Conservation (phyloP, 2,329 filamentous ascomycete species). For the Aspergillus luchuensis region DNA sequence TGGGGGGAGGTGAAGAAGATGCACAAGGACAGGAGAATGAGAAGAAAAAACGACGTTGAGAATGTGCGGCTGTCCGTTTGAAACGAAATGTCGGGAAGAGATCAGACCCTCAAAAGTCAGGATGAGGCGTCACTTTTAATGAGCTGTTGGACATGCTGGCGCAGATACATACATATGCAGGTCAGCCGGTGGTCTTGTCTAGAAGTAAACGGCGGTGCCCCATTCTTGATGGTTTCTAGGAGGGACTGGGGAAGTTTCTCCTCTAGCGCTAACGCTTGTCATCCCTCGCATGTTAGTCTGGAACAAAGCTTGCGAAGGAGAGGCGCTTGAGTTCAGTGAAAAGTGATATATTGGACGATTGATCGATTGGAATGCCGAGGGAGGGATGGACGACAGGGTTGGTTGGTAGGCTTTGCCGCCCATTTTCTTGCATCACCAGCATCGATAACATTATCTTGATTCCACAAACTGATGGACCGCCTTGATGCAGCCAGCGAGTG, state of each 20-base stretch:
- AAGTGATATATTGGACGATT: constrained; percentile 4
- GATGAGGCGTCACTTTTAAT: constrained; percentile 32
- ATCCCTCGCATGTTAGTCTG: constrained; percentile 23
- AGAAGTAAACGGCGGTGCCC: constrained; percentile 21
- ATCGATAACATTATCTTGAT: not conserved
- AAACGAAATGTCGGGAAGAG: constrained; percentile 12
- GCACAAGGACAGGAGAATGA: not conserved
- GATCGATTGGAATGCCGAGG: not conserved
- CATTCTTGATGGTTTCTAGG: constrained; percentile 29
- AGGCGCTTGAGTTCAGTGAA: constrained; percentile 3
- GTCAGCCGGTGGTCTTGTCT: constrained; percentile 14
- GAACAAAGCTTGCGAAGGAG: constrained; percentile 10
- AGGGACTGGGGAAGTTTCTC: constrained; percentile 17
- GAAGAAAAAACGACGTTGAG: constrained; percentile 2
- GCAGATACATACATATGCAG: constrained; percentile 22
- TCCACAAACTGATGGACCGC: not conserved
- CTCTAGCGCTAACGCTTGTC: constrained; percentile 11
- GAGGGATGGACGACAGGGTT: constrained; percentile 9
- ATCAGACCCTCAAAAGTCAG: constrained; percentile 12
- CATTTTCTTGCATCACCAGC: constrained; percentile 1
- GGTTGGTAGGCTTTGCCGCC: not conserved
- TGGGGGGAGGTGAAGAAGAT: constrained; percentile 1
- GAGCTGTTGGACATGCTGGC: constrained; percentile 17
- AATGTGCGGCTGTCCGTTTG: constrained; percentile 8
- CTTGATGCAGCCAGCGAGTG: not conserved